Evolutionary conservation across 2,329 filamentous ascomycete genomes (phyloP), one percentile per base, ranked within the genome.

Genomic region (Clonostachys sp.): DNA sequence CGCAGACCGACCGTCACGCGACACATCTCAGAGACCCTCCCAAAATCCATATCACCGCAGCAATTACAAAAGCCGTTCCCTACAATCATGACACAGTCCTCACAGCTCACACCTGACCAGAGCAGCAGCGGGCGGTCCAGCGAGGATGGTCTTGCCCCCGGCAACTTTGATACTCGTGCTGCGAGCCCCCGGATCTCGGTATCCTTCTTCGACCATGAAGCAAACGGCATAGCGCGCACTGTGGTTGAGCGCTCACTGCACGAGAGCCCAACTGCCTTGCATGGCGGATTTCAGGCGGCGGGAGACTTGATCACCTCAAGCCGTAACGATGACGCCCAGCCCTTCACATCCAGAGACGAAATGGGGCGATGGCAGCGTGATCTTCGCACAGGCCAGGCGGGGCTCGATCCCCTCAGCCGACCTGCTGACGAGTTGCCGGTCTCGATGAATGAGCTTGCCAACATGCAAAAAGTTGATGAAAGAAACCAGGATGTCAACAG

Each of bases 181-280:
- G 44, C 64, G 17, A 81, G 79, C 55, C 78, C 79, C 7, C 71
- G 71, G 30, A 75, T 83, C 17, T 80, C 73, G 6, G 75, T 82
- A 43, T 82, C 79, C 2, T 64, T 78, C 51, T 82, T 75, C 74
- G 76, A 72, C 42, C 70, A 67, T 50, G 75, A 69, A 47, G 67
- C 61, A 40, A 58, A 57, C 35, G 50, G 56, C 18, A 61, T 63
- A 1, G 55, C 68, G 12, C 69, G 68, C 44, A 61, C 67, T 7
- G 52, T 70, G 6, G 18, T 44, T 35, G 72, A 74, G 50, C 67
- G 67, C 13, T 57, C 61, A 7, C 67, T 75, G 34, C 24, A 18
- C 9, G 30, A 42, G 30, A 64, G 58, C 45, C 59, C 66, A 30
- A 60, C 57, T 39, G 66, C 65, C 5, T 55, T 66, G 24, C 64